Evolutionary conservation across 768 basidiomycete genomes (phyloP), one percentile per base, ranked within the genome.

Genomic region (Amyloporia xantha): DNA sequence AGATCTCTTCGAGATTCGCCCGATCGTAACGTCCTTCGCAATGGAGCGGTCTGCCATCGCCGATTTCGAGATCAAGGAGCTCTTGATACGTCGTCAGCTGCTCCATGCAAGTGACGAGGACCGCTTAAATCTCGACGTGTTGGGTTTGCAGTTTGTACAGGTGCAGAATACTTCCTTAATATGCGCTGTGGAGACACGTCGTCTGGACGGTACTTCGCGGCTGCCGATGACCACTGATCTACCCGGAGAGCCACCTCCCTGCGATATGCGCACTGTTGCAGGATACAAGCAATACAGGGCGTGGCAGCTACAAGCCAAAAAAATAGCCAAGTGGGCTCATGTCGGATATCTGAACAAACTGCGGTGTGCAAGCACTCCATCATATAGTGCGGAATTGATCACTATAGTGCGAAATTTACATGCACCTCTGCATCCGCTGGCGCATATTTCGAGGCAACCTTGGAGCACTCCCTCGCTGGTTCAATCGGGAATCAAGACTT

Each of bases 1-100:
- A 0, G 86, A 93, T 66, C 72, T 93, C 9, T 94, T 95, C 62
- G 89, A 94, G 65, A 82, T 89, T 44, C 84, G 92, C 57, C 89
- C 92, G 1, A 82, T 84, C 51, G 82, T 81, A 47, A 89, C 78
- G 45, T 91, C 78, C 21, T 90, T 85, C 64, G 81, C 76, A 4
- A 85, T 79, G 82, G 71, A 70, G 50, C 86, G 77, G 55, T 92
- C 84, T 49, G 90, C 76, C 47, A 75, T 80, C 52, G 90, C 79
- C 52, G 80, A 90, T 67, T 83, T 82, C 66, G 74, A 92, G 70
- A 78, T 96, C 78, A 78, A 94, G 75, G 87, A 97, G 50, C 63
- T 99, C 56, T 77, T 98, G 26, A 65, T 95, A 28, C 79, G 96
- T 11, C 82, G 90, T 26, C 73, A 81, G 41, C 67, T 96, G 24